phyloP scores from a whole-genome alignment of 352 stramenopile species.

The Phytopythium mirpurense region DNA sequence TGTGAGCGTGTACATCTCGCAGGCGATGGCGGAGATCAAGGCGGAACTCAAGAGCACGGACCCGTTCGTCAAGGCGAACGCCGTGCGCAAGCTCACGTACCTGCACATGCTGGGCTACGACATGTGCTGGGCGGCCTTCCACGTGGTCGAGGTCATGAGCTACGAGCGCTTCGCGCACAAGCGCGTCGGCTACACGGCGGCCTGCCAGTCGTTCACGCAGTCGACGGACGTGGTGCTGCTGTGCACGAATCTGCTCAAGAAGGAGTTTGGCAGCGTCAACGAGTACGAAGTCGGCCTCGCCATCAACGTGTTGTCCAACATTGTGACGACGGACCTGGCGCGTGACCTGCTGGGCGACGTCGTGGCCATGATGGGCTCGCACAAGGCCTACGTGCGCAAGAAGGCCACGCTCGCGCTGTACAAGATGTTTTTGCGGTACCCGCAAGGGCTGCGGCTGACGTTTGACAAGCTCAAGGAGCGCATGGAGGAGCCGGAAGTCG shows the following conservation, averaged over 20 bases:
- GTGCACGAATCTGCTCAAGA: conserved; percentile 98
- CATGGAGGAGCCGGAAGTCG: conserved; percentile 95
- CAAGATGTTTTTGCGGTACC: conserved; percentile 98
- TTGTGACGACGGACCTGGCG: conserved; percentile 96
- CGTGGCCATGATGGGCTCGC: conserved; percentile 90
- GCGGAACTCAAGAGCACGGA: conserved; percentile 96
- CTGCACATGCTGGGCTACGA: conserved; percentile 98
- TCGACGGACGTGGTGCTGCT: conserved; percentile 98
- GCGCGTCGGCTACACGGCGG: conserved; percentile 95
- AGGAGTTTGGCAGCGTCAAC: conserved; percentile 90
- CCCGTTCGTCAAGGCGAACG: conserved; percentile 95
- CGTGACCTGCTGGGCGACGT: conserved; percentile 91
- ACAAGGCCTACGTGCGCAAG: conserved; percentile 97
- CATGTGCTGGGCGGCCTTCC: conserved; percentile 97
- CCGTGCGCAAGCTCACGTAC: conserved; percentile 96
- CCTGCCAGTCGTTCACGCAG: conserved; percentile 95
- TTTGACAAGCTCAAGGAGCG: conserved; percentile 97
- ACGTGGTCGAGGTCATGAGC: conserved; percentile 98
- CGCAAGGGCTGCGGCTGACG: conserved; percentile 95
- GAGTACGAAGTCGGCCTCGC: conserved; percentile 97
- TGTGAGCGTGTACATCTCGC: conserved; percentile 95
- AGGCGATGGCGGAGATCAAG: conserved; percentile 98
- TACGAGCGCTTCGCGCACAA: conserved; percentile 95
- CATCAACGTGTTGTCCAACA: conserved; percentile 99
- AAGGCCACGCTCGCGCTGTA: conserved; percentile 98